phyloP scores from a whole-genome alignment of 2,329 filamentous ascomycete genomes.

The Colletotrichum zoysiae region DNA sequence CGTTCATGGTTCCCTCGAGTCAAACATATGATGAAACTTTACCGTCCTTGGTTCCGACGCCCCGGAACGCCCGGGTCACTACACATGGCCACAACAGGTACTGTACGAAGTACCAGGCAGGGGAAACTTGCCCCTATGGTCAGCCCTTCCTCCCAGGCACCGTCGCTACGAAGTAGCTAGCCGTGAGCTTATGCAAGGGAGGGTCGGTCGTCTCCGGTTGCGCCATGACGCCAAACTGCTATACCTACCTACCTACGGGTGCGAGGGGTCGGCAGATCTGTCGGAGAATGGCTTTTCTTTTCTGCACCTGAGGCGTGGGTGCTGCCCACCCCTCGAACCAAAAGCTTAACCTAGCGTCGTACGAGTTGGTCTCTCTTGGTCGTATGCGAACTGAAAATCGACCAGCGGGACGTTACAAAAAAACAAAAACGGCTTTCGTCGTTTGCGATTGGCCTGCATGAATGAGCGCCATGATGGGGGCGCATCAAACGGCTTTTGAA shows the following conservation, averaged over 20 bases:
- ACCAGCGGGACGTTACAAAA: neutral
- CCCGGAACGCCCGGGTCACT: neutral
- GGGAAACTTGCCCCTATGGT: neutral
- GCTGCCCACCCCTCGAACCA: neutral
- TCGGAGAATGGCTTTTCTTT: neutral
- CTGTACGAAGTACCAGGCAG: no score
- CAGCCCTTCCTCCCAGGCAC: neutral
- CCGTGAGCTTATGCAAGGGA: neutral
- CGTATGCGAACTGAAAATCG: neutral
- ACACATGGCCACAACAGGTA: no score
- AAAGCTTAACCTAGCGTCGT: neutral
- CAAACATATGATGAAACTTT: no score
- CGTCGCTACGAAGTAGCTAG: neutral
- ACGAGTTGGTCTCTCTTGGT: neutral
- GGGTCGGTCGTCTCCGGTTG: neutral
- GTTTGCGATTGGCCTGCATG: neutral
- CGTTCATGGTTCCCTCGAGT: neutral
- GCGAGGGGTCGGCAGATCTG: neutral
- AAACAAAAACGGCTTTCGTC: neutral
- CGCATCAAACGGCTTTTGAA: neutral
- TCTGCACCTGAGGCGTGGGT: neutral
- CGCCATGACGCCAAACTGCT: constrained; percentile 8
- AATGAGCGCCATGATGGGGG: neutral
- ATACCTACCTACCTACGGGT: neutral
- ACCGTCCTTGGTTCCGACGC: neutral